These are phyloP conservation scores for Rhodomyrtus psidioides DNA, from an alignment of 441 rosid species.

Conservation along the genomic window DNA sequence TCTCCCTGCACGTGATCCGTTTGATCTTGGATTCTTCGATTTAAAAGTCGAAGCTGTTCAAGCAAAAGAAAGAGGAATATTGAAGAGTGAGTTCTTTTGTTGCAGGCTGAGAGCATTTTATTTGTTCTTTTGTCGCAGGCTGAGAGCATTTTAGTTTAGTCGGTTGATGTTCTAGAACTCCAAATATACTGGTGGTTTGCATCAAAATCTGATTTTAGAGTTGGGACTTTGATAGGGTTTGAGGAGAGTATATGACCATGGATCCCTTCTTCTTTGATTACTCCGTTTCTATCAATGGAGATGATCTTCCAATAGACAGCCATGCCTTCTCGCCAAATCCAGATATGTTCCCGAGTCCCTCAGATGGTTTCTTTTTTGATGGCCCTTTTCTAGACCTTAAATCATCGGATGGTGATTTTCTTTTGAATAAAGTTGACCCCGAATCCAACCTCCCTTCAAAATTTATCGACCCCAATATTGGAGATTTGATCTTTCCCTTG, in stretches of 20 bases:
- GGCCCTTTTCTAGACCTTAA: conserved; percentile 14
- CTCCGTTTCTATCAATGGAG: not conserved
- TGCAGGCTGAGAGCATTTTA: not conserved
- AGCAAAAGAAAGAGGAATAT: not conserved
- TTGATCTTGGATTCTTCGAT: not conserved
- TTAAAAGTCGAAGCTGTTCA: not conserved
- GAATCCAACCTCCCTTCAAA: conserved; percentile 2
- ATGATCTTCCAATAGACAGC: not conserved
- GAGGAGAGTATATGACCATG: not conserved
- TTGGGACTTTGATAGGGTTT: not conserved
- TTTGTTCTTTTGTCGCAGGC: too few relatives aligned
- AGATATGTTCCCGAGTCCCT: not conserved
- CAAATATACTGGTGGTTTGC: too few relatives aligned
- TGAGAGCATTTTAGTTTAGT: too few relatives aligned
- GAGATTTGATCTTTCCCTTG: not conserved
- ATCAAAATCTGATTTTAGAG: not conserved
- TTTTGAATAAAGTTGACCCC: not conserved
- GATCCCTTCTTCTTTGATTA: not conserved
- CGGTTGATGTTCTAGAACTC: not conserved
- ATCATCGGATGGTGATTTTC: not conserved
- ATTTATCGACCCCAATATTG: conserved; percentile 2
- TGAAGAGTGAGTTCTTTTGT: not conserved
- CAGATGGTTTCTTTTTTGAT: conserved; percentile 17
- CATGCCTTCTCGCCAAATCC: not conserved
- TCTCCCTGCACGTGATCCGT: not conserved